phyloP scores from a whole-genome alignment of 2,329 filamentous ascomycete species.

The Ophiocordyceps polyrhachis-furcata region DNA sequence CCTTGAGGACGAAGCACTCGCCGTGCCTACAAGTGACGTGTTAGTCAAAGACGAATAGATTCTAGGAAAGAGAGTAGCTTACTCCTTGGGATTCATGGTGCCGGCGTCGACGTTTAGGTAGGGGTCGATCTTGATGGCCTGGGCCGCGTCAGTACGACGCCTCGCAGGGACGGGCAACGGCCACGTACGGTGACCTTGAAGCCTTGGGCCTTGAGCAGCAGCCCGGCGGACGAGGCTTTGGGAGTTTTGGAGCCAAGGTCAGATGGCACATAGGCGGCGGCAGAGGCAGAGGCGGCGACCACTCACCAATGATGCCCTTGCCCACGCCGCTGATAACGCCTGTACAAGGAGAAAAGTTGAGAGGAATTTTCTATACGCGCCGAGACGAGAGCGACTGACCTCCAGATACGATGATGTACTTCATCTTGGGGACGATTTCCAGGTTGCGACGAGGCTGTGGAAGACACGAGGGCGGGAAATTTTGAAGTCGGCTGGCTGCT shows the following conservation, averaged over 20 bases:
- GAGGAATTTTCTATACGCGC: too few species aligned
- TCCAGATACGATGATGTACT: slow-evolving; percentile 64
- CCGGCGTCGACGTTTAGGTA: slow-evolving; percentile 23
- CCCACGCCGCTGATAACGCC: slow-evolving; percentile 27
- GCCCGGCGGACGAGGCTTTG: slow-evolving; percentile 48
- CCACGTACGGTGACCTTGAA: slow-evolving; percentile 7
- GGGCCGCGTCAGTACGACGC: background rate
- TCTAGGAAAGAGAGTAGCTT: background rate
- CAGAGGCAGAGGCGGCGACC: background rate
- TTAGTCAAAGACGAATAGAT: slow-evolving; percentile 1
- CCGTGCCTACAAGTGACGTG: slow-evolving; percentile 42
- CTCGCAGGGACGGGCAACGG: background rate
- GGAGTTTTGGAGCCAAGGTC: background rate
- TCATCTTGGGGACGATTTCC: slow-evolving; percentile 34
- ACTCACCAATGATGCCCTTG: slow-evolving; percentile 16
- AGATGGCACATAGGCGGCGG: too few species aligned
- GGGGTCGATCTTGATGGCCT: slow-evolving; percentile 22
- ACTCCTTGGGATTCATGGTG: slow-evolving; percentile 13
- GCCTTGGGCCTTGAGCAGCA: slow-evolving; percentile 19
- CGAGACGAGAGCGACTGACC: too few species aligned
- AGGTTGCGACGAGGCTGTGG: background rate
- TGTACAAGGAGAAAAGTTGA: slow-evolving; percentile 1
- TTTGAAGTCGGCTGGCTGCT: too few species aligned
- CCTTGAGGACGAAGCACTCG: slow-evolving; percentile 74
- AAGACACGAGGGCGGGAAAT: too few species aligned